Base-by-base conservation (phyloP, 306 rosid genomes). In the Gastrolobium bilobum region DNA sequence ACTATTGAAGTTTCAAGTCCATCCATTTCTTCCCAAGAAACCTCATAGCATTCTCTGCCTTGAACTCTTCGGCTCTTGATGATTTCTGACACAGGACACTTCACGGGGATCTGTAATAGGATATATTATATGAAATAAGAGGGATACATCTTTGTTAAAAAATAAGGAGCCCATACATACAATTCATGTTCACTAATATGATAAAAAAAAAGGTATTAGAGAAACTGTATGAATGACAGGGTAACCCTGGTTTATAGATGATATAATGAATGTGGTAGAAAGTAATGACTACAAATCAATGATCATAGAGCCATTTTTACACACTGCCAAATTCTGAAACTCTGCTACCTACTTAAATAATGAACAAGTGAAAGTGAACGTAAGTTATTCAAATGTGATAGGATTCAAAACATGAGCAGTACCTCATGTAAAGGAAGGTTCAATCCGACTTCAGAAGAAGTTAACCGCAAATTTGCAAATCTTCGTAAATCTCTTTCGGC, bases 401-500 rank as follows among this genome's bases (percentile, higher is more conserved):
- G 10, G 34, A 67, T 34, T 68, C 76, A 37, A 69, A 79, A 77
- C 65, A 61, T 58, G 43, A 71, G 6, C 37, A 78, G 74, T 83
- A 92, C 97, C 91, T 87, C 65, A 7, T 87, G 83, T 65, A 90
- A 80, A 29, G 92, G 89, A 82, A 88, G 92, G 51, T 89, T 81
- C 84, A 84, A 50, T 69, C 92, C 94, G 13, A 85, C 82, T 72
- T 86, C 79, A 61, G 86, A 85, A 48, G 94, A 90, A 72, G 86
- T 83, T 13, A 65, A 80, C 34, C 94, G 90, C 73, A 93, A 79
- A 82, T 89, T 89, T 15, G 92, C 85, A 71, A 90, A 91, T 85
- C 85, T 81, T 13, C 94, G 87, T 84, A 93, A 76, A 73, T 88
- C 86, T 81, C 96, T 88, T 68, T 93, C 97, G 50, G 96, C 94